Evolutionary conservation across 352 stramenopile species (phyloP).

Genomic region (Globisporangium parvum): DNA sequence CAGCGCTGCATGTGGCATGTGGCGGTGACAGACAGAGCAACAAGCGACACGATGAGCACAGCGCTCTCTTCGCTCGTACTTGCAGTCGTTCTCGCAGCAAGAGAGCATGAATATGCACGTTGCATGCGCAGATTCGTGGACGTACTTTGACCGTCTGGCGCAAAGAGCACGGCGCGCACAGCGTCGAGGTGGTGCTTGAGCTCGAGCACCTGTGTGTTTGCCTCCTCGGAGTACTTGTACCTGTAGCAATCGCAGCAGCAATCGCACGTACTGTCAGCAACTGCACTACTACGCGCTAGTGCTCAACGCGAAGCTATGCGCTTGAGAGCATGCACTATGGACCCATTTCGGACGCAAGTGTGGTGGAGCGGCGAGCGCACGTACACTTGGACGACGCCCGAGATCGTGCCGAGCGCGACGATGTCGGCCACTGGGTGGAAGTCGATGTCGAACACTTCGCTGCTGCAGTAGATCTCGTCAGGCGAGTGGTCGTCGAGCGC

Average conservation of each 20-base stretch:
- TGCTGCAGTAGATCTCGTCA: constrained; percentile 67
- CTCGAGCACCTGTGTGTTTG: constrained; percentile 63
- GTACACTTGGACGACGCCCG: constrained; percentile 79
- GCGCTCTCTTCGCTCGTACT: not conserved
- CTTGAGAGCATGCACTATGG: too few species aligned
- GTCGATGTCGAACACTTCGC: constrained; percentile 82
- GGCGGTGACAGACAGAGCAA: not conserved
- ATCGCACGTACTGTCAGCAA: not conserved
- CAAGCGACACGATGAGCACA: constrained; percentile 2
- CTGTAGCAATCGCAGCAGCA: constrained; percentile 17
- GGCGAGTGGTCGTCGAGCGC: constrained; percentile 72
- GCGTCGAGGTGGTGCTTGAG: constrained; percentile 74
- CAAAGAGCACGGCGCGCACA: constrained; percentile 60
- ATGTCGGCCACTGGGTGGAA: constrained; percentile 75
- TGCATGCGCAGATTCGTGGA: not conserved
- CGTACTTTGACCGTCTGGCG: constrained; percentile 73
- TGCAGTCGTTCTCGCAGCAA: not conserved
- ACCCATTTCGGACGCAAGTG: not conserved
- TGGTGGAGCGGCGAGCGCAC: constrained; percentile 4
- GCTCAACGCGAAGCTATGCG: too few species aligned
- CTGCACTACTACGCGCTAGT: not conserved
- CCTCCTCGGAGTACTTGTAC: constrained; percentile 76
- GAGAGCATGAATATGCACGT: not conserved
- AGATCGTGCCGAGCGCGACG: constrained; percentile 67
- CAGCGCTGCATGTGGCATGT: constrained; percentile 33